phyloP scores from a whole-genome alignment of 2,329 filamentous ascomycete genomes.

The Alternaria postmessia region DNA sequence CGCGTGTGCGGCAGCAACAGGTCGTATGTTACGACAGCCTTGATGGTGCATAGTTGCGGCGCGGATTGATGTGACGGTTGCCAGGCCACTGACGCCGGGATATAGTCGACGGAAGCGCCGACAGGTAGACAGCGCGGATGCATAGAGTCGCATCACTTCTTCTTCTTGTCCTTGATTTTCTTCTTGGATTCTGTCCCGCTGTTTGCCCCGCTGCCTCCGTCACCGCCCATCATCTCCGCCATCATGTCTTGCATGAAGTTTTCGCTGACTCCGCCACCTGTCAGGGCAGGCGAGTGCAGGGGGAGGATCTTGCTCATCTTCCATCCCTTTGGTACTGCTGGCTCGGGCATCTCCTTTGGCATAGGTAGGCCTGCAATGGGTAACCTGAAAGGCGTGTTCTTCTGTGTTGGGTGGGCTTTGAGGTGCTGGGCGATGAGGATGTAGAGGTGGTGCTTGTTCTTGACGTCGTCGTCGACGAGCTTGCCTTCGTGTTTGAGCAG shows the following conservation, averaged over 20 bases:
- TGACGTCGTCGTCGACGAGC: constrained; percentile 61
- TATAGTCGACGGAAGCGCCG: background rate
- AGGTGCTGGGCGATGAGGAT: constrained; percentile 80
- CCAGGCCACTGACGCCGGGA: background rate
- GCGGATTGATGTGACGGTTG: background rate
- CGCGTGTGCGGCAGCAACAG: constrained; percentile 2
- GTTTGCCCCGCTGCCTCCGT: constrained; percentile 32
- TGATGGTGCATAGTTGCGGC: constrained; percentile 3
- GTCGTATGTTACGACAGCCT: background rate
- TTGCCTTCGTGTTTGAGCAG: constrained; percentile 70
- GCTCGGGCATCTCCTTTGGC: constrained; percentile 72
- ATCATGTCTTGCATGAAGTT: constrained; percentile 97
- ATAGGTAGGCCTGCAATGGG: constrained; percentile 76
- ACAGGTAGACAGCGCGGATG: background rate
- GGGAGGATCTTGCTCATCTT: constrained; percentile 87
- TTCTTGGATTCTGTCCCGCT: constrained; percentile 40
- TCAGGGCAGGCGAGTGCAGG: constrained; percentile 86
- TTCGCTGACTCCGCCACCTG: constrained; percentile 91
- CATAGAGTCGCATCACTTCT: constrained; percentile 38
- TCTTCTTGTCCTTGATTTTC: constrained; percentile 51
- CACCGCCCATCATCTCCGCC: constrained; percentile 77
- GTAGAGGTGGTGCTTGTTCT: constrained; percentile 89
- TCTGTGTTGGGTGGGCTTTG: constrained; percentile 77
- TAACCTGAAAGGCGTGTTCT: constrained; percentile 73
- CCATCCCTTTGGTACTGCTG: constrained; percentile 80